phyloP scores from a whole-genome alignment of 192 early-diverging fungal species.

The Umbelopsis vinacea region DNA sequence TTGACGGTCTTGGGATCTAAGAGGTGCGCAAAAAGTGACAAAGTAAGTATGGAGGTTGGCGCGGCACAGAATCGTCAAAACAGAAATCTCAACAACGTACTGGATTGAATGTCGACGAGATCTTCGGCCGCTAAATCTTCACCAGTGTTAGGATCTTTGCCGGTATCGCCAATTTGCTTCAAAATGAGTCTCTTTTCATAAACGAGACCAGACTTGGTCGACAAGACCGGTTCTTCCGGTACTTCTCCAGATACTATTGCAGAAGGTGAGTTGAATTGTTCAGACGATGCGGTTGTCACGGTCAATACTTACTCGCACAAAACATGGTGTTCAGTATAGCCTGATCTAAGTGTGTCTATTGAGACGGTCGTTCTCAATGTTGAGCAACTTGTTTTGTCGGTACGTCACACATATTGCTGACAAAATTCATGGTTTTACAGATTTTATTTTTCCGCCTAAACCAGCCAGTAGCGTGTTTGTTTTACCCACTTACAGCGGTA shows the following conservation, averaged over 20 bases:
- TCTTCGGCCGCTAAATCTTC: conserved; percentile 73
- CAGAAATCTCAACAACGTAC: conserved; percentile 34
- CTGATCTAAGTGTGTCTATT: neutral
- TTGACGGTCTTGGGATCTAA: conserved; percentile 67
- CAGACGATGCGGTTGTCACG: neutral
- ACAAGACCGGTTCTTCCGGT: conserved; percentile 88
- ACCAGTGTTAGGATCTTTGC: conserved; percentile 81
- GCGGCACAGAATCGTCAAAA: neutral
- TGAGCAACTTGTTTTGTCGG: conserved; percentile 4
- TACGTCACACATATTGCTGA: conserved; percentile 7
- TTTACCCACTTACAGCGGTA: neutral
- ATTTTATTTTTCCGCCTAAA: neutral
- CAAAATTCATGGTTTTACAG: neutral
- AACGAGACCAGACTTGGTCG: conserved; percentile 79
- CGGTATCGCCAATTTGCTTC: conserved; percentile 86
- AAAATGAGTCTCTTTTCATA: conserved; percentile 88
- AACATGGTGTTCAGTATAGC: conserved; percentile 34
- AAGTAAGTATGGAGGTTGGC: neutral
- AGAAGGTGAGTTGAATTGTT: neutral
- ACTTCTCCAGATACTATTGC: conserved; percentile 88
- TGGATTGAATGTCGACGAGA: conserved; percentile 70
- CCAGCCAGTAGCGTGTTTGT: neutral
- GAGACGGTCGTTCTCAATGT: neutral
- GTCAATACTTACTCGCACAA: conserved; percentile 42
- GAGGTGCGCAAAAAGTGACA: conserved; percentile 6